phyloP scores from a whole-genome alignment of 352 stramenopile genomes.

The Globisporangium splendens region DNA sequence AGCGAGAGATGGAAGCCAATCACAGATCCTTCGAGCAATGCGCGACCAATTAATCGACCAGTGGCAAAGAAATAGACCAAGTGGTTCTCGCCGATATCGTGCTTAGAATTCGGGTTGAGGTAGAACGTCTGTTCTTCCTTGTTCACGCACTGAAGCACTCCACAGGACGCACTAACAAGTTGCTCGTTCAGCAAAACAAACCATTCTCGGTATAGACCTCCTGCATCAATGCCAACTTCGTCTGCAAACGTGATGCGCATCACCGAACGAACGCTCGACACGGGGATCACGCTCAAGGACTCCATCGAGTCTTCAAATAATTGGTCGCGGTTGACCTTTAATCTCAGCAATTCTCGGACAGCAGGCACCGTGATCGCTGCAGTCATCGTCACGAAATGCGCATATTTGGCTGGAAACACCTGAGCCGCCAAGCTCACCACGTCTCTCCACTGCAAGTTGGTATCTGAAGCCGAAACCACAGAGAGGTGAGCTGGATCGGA shows the following conservation, averaged over 20 bases:
- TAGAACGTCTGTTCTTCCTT: conserved; percentile 44
- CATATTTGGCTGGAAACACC: conserved; percentile 34
- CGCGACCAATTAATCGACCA: conserved; percentile 43
- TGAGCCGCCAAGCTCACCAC: too few relatives aligned
- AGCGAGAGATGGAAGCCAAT: too few relatives aligned
- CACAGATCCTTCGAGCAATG: conserved; percentile 84
- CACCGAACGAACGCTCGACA: conserved; percentile 23
- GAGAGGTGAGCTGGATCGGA: neutral
- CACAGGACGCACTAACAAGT: neutral
- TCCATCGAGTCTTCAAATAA: conserved; percentile 34
- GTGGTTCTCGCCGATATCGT: conserved; percentile 29
- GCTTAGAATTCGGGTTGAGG: conserved; percentile 39
- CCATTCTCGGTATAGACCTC: conserved; percentile 65
- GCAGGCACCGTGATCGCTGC: conserved; percentile 20
- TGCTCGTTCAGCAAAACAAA: conserved; percentile 38
- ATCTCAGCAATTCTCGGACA: conserved; percentile 13
- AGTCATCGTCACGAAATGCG: conserved; percentile 25
- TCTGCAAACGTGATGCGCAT: conserved; percentile 59
- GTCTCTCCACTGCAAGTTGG: too few relatives aligned
- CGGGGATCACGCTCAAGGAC: conserved; percentile 23
- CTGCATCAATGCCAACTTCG: conserved; percentile 57
- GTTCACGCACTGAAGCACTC: neutral
- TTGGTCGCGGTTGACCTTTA: conserved; percentile 25
- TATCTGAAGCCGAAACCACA: neutral
- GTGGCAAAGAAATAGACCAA: conserved; percentile 41